A percentile compares a stretch with the other conserved stretches of the same genome.
Conservation (phyloP, 352 stramenopile genomes). For the Globisporangium abappressorium region DNA sequence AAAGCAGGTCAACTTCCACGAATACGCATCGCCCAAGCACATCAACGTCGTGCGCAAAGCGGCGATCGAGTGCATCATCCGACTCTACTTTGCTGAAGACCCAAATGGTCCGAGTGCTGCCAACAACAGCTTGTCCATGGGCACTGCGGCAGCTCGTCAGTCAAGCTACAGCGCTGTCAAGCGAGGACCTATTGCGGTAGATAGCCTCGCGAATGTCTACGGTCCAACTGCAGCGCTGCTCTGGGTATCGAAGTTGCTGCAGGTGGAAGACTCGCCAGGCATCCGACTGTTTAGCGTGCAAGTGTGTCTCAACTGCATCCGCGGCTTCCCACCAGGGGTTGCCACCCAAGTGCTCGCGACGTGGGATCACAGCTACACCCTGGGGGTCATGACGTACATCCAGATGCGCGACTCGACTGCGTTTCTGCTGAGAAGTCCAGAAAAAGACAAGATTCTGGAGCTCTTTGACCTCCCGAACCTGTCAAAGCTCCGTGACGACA, state of each 20-base stretch:
- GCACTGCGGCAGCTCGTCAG: not conserved
- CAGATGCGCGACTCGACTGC: conserved; percentile 75
- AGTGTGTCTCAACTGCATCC: conserved; percentile 79
- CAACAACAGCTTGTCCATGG: conserved; percentile 15
- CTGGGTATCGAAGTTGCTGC: conserved; percentile 64
- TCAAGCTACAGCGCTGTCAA: conserved; percentile 8
- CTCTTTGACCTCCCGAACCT: conserved; percentile 62
- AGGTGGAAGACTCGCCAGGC: conserved; percentile 60
- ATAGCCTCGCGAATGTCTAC: conserved; percentile 54
- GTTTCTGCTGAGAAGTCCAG: conserved; percentile 71
- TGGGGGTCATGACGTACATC: conserved; percentile 69
- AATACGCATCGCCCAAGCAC: conserved; percentile 72
- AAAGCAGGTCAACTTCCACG: conserved; percentile 66
- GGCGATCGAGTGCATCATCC: conserved; percentile 82
- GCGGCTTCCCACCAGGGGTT: conserved; percentile 66
- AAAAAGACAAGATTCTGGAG: conserved; percentile 67
- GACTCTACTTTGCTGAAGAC: conserved; percentile 82
- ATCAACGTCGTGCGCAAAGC: conserved; percentile 74
- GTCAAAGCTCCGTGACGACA: conserved; percentile 71
- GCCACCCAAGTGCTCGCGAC: conserved; percentile 75
- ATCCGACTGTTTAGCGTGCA: conserved; percentile 77
- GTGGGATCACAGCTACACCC: conserved; percentile 80
- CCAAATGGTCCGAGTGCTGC: conserved; percentile 23
- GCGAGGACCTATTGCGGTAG: conserved; percentile 14
- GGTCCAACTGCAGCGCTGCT: conserved; percentile 64